phyloP scores from a whole-genome alignment of 768 basidiomycete species.

The Ephemerocybe angulata region DNA sequence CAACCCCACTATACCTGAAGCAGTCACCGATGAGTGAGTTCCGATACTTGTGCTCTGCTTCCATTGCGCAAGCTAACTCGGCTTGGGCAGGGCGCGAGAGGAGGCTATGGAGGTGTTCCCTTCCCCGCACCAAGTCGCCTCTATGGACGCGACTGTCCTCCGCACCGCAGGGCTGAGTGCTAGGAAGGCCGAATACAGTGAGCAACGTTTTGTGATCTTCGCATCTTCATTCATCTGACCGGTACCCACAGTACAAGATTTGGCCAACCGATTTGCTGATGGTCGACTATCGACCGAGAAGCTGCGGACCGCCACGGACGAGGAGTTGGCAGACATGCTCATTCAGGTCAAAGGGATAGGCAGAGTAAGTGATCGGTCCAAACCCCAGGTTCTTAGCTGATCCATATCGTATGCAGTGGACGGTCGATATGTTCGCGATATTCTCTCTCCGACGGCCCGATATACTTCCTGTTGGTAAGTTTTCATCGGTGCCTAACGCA shows the following conservation, averaged over 20 bases:
- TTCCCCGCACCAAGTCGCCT: conserved; percentile 61
- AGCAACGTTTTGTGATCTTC: conserved; percentile 17
- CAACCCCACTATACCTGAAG: conserved; percentile 71
- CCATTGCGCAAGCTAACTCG: conserved; percentile 11
- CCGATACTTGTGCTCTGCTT: not conserved
- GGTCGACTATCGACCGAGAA: conserved; percentile 74
- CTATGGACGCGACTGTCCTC: conserved; percentile 54
- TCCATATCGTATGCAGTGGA: conserved; percentile 47
- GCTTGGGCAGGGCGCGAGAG: conserved; percentile 3
- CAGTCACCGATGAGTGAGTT: conserved; percentile 42
- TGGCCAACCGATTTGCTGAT: conserved; percentile 77
- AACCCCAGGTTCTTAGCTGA: conserved; percentile 4
- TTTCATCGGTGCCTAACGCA: not conserved
- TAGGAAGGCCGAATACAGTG: conserved; percentile 90
- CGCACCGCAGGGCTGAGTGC: conserved; percentile 73
- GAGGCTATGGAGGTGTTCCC: conserved; percentile 47
- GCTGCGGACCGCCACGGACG: conserved; percentile 66
- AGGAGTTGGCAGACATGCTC: conserved; percentile 71
- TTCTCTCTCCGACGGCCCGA: conserved; percentile 83
- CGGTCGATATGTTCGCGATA: conserved; percentile 93
- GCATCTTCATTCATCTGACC: not conserved
- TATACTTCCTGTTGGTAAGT: conserved; percentile 52
- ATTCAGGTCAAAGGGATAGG: conserved; percentile 81
- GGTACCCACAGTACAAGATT: conserved; percentile 56
- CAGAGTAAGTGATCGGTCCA: conserved; percentile 39